Evolutionary conservation across 2,329 filamentous ascomycete species (phyloP), one percentile per base, ranked within the genome.

Genomic region (Colletotrichum magnum): DNA sequence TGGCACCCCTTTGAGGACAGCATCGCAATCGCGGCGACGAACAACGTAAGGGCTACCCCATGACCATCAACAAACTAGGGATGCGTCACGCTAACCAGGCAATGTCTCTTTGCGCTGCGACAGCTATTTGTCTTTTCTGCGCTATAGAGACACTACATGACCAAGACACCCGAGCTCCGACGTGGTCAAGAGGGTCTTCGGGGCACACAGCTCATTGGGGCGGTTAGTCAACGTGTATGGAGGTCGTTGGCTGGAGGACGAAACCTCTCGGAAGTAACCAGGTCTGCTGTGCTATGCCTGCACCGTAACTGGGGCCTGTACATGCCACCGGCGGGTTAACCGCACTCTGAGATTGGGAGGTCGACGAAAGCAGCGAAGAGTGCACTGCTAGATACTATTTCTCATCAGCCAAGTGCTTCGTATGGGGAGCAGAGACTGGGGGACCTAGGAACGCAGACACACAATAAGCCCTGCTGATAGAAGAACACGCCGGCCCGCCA

Each of bases 1-100:
- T 99, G 96, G 96, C 96, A 99, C 90, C 96, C 96, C 57, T 98
- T 97, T 77, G 96, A 99, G 84, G 95, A 99, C 84, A 98, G 95
- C 85, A 99, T 99, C 84, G 96, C 96, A 67, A 99, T 99, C 86
- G 96, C 96, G 75, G 96, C 96, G 70, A 99, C 96, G 73, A 99
- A 99, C 87, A 99, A 99, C 84, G 96, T 98, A 85, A 92, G 95
- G 21, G 12, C n/a, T 13, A 12, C 28, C 18, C 32, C 43, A 21
- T 5, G 7, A 18, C 18, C 9, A 5, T 4, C 10, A 51, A 56
- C 10, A 6, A 16, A 9, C 13, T n/a, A 5, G 16, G 5, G 41
- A 24, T 18, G 21, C 18, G 10, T 28, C 9, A 12, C n/a, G 21
- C 47, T 50, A 18, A 50, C 36, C 9, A 13, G 53, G 21, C 21